Conservation (phyloP, 306 rosid species). For the Vigna radiata region DNA sequence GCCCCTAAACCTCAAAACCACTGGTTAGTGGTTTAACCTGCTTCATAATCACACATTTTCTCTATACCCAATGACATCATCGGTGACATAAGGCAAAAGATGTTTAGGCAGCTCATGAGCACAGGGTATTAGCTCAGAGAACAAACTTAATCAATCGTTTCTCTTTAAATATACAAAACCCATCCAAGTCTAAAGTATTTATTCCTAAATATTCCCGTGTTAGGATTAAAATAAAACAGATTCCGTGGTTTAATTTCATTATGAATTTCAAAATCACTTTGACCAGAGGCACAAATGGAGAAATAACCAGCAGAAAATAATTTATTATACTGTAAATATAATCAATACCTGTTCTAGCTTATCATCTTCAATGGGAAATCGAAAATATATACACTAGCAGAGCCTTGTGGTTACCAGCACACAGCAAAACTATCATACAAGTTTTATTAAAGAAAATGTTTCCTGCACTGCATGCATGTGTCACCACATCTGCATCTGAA, state of each 20-base stretch:
- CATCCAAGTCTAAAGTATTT: slow-evolving; percentile 20
- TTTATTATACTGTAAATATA: slow-evolving; percentile 27
- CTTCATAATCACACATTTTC: neutral
- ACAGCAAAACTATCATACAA: slow-evolving; percentile 49
- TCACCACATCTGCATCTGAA: slow-evolving; percentile 40
- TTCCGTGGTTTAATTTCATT: neutral
- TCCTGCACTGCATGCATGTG: slow-evolving; percentile 42
- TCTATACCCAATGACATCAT: slow-evolving; percentile 21
- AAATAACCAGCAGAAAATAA: slow-evolving; percentile 35
- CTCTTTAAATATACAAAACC: slow-evolving; percentile 22
- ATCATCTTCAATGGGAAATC: slow-evolving; percentile 43
- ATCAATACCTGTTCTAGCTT: slow-evolving; percentile 60
- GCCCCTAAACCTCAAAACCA: slow-evolving; percentile 9
- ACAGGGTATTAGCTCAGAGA: slow-evolving; percentile 28
- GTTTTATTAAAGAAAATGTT: slow-evolving; percentile 42
- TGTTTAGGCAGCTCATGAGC: slow-evolving; percentile 32
- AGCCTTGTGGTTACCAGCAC: slow-evolving; percentile 45
- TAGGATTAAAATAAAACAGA: slow-evolving; percentile 36
- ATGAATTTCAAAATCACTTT: slow-evolving; percentile 44
- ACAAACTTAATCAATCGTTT: neutral
- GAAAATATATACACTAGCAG: slow-evolving; percentile 50
- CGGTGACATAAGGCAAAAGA: slow-evolving; percentile 11
- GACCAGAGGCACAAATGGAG: slow-evolving; percentile 26
- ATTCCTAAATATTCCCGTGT: slow-evolving; percentile 14
- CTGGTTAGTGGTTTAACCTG: neutral